Base-by-base conservation (phyloP, 2,329 filamentous ascomycete genomes). In the Stagonosporopsis cucurbitacearum region DNA sequence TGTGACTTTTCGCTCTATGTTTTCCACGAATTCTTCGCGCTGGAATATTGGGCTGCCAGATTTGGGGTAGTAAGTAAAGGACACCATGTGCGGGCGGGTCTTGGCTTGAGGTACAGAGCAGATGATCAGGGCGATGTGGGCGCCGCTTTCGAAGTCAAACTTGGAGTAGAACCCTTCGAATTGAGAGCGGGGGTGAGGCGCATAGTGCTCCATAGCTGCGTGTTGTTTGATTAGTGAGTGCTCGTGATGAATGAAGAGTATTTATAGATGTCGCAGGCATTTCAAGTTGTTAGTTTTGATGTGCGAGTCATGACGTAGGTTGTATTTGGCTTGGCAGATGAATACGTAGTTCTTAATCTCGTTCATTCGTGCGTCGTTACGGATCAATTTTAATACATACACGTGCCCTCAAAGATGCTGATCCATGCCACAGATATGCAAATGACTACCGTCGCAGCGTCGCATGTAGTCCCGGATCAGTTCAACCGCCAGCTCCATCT, bases 81-180 rank as follows among this genome's bases (percentile, higher is more conserved):
- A 81, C 12, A 82, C 66, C 72, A 79, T 79, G 61, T 82, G 74
- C 19, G 75, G 73, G 3, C 70, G 68, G 28, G 72, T 66, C 11
- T 52, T 50, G 4, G 79, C 79, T n/a, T 70, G 66, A n/a, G 74
- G 75, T 15, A 82, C 77, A 36, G 74, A 76, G 66, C 77, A 81
- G 23, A 81, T 75, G 40, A 82, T 78, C 9, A 82, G 58, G 15
- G 78, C 76, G 7, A 83, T 70, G 52, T 80, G 77, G 4, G 75
- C 73, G 55, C 79, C 79, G 3, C 77, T 79, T 15, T 76, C 74
- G 6, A 82, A 74, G 48, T 75, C 70, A 64, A 82, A 82, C 59
- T 81, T 81, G 57, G 78, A 79, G 68, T 82, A 82, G 67, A 76
- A 82, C 32, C 80, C 80, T 67, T 83, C 80, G 61, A 83, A 82